Base-by-base conservation (phyloP, 2,329 filamentous ascomycete species). In the Phialemonium atrogriseum region DNA sequence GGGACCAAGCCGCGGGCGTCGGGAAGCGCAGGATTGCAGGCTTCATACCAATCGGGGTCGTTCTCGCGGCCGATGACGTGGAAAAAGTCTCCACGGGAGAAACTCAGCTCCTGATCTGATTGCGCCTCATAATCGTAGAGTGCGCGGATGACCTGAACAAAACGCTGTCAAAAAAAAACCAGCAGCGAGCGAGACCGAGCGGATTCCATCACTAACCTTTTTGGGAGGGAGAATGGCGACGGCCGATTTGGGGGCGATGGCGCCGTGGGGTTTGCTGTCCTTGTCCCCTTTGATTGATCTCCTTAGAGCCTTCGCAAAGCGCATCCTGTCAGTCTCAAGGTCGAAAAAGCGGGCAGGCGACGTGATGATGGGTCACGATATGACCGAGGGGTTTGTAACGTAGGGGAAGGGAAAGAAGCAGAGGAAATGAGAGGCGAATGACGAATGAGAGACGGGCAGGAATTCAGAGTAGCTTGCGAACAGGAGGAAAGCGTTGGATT, bases 21-120 rank as follows among this genome's bases (percentile, higher is more conserved):
- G 50, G 84, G 86, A 43, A 94, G 69, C 30, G 84, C 75, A 38
- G 91, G 91, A 55, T 98, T 98, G 69, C 87, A 96, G 34, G 89
- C 91, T 62, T 96, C 91, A 70, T 95, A 98, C 89, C 91, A 98
- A 55, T 95, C 86, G 24, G 68, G 64, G 55, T 96, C 89, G 67
- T 95, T 81, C 64, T 96, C 91, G 57, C 89, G 82, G 50, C 84
- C 86, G 57, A 96, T 89, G 43, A 98, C 91, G 65, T 96, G 89
- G 56, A 98, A 91, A 59, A 96, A 98, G 58, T 98, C 91, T 51
- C 91, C 91, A 54, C 86, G 84, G 44, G 80, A 86, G 61, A 98
- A 98, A 54, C 83, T 81, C 49, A 98, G 70, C 64, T 94, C 80
- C 55, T 89, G 81, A 32, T 63, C 62, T 38, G 77, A 76, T 50